Percentiles rank a stretch among this genome's conserved stretches.
phyloP scores from a whole-genome alignment of 2,329 filamentous ascomycete species.

The Arthroderma sp. region DNA sequence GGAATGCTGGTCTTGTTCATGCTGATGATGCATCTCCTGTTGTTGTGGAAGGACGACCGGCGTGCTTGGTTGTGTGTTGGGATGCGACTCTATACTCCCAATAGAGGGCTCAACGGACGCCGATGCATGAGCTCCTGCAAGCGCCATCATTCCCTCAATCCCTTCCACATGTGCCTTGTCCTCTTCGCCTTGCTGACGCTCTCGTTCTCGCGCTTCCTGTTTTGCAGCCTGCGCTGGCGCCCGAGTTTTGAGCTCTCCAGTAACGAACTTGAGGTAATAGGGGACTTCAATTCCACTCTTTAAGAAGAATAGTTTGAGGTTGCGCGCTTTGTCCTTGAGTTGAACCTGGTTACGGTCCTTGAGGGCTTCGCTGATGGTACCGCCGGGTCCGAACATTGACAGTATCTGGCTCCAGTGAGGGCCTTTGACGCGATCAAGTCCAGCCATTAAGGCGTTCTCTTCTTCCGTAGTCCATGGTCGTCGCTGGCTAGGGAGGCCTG shows the following conservation, averaged over 20 bases:
- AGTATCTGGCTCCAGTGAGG: constrained; percentile 91
- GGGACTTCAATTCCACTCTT: constrained; percentile 88
- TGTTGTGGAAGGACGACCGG: constrained; percentile 1
- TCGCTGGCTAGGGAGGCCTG: constrained; percentile 46
- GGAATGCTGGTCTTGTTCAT: constrained; percentile 14
- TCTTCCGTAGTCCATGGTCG: constrained; percentile 82
- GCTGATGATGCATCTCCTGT: constrained; percentile 4
- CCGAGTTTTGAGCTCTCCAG: constrained; percentile 75
- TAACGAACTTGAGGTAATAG: constrained; percentile 75
- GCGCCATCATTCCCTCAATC: constrained; percentile 37
- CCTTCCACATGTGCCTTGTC: constrained; percentile 39
- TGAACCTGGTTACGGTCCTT: constrained; percentile 87
- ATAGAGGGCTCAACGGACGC: constrained; percentile 12
- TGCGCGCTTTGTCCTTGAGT: constrained; percentile 82
- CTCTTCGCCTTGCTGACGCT: constrained; percentile 36
- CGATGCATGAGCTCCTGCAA: constrained; percentile 32
- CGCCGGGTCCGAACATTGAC: constrained; percentile 66
- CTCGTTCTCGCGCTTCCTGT: constrained; percentile 37
- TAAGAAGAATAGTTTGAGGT: constrained; percentile 80
- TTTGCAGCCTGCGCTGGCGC: constrained; percentile 53
- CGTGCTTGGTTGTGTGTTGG: constrained; percentile 23
- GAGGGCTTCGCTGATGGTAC: constrained; percentile 67
- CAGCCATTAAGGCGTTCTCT: constrained; percentile 79
- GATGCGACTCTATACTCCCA: constrained; percentile 15
- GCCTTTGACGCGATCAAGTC: constrained; percentile 75